Evolutionary conservation across 1,139 yeast species (phyloP).

Genomic region (Candida labiduridarum): DNA sequence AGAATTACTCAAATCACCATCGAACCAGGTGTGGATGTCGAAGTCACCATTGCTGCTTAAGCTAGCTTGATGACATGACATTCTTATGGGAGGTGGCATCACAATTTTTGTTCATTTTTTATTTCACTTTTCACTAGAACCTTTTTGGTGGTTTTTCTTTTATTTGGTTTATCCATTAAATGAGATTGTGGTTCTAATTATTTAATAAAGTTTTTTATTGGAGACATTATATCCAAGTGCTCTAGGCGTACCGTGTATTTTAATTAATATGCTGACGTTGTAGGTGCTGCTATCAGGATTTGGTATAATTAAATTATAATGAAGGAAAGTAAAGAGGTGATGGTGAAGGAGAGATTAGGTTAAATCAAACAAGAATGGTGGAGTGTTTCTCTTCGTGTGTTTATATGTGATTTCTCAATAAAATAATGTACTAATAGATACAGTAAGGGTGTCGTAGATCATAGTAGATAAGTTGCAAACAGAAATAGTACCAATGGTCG

Average conservation of each 20-base stretch:
- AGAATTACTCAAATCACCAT: slow-evolving; percentile 92
- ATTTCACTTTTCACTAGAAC: not conserved
- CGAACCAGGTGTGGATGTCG: slow-evolving; percentile 56
- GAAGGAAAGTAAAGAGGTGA: no score
- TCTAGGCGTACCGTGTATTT: slow-evolving; percentile 65
- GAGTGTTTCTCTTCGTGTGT: no score
- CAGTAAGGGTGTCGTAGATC: no score
- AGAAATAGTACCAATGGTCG: no score
- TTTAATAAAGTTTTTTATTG: slow-evolving; percentile 11
- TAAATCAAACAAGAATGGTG: no score
- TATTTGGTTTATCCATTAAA: not conserved
- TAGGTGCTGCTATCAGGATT: slow-evolving; percentile 64
- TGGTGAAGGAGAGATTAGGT: no score
- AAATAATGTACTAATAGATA: no score
- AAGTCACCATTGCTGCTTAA: slow-evolving; percentile 45
- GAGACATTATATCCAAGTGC: slow-evolving; percentile 43
- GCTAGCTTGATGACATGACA: slow-evolving; percentile 1
- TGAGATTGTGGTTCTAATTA: not conserved
- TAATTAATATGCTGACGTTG: slow-evolving; percentile 53
- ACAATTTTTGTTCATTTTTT: no score
- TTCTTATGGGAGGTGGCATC: no score
- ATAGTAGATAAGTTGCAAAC: no score
- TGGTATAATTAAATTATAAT: slow-evolving; percentile 27
- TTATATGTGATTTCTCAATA: no score
- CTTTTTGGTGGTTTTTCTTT: slow-evolving; percentile 2